phyloP scores from a whole-genome alignment of 208 protist genomes.

The Trypanosoma brucei region DNA sequence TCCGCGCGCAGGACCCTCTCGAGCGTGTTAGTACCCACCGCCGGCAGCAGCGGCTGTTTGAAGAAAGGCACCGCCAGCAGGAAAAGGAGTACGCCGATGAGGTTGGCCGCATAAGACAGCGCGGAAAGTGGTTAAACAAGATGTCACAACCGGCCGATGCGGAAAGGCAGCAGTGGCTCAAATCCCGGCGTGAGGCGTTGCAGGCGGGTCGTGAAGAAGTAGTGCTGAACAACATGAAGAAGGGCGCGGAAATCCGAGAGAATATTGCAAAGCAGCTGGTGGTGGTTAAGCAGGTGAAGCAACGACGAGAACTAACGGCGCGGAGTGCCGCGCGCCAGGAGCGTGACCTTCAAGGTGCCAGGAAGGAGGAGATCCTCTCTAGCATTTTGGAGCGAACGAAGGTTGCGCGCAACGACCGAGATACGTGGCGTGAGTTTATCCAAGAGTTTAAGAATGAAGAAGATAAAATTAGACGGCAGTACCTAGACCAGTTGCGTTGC shows the following conservation, averaged over 20 bases:
- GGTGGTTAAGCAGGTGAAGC: conserved; percentile 21
- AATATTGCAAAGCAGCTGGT: conserved; percentile 20
- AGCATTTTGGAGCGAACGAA: neutral
- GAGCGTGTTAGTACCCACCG: conserved; percentile 10
- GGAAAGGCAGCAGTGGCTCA: conserved; percentile 5
- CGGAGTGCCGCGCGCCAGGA: neutral
- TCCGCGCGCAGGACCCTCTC: conserved; percentile 15
- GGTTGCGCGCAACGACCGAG: neutral
- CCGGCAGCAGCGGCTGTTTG: conserved; percentile 7
- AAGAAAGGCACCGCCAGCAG: neutral
- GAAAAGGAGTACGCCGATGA: conserved; percentile 26
- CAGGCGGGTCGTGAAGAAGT: conserved; percentile 20
- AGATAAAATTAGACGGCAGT: neutral
- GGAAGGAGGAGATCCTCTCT: neutral
- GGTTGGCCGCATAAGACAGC: conserved; percentile 11
- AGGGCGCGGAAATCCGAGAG: conserved; percentile 24
- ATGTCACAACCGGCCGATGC: neutral
- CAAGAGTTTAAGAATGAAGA: neutral
- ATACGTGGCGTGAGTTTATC: conserved; percentile 3
- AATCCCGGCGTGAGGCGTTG: conserved; percentile 23
- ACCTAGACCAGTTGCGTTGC: neutral
- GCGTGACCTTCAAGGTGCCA: neutral
- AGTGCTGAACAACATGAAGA: conserved; percentile 22
- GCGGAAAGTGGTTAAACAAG: neutral
- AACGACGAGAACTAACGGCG: neutral